phyloP scores from a whole-genome alignment of 768 basidiomycete genomes.

The Myochromella boudieri region DNA sequence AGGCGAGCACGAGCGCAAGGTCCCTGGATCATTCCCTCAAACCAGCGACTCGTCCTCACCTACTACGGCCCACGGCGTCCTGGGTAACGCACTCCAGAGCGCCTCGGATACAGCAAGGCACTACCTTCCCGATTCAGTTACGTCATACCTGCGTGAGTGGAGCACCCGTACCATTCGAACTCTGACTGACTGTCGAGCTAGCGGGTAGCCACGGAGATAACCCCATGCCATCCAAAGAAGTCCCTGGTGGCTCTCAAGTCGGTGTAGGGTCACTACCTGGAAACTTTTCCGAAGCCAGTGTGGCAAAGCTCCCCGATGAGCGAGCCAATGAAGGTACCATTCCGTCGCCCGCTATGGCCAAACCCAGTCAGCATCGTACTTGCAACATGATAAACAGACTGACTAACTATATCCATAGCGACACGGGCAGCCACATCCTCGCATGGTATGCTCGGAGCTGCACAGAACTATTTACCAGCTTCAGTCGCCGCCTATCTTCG shows the following conservation, averaged over 20 bases:
- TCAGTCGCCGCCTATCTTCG: slow-evolving; percentile 9
- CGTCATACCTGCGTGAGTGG: slow-evolving; percentile 5
- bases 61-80: background rate
- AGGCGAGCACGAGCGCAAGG: background rate
- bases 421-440: too few relatives aligned
- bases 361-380: too few relatives aligned
- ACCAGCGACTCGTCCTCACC: background rate
- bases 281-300: slow-evolving; percentile 35
- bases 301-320: slow-evolving; percentile 50
- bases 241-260: slow-evolving; percentile 19
- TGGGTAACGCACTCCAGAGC: slow-evolving; percentile 4
- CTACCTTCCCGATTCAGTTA: slow-evolving; percentile 11
- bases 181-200: background rate
- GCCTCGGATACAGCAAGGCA: slow-evolving; percentile 10
- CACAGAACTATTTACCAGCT: slow-evolving; percentile 5
- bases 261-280: slow-evolving; percentile 55
- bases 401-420: too few relatives aligned
- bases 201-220: background rate
- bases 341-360: background rate
- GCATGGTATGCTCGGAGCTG: background rate
- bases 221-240: slow-evolving; percentile 6
- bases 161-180: too few relatives aligned
- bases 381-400: too few relatives aligned
- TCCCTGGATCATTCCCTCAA: background rate
- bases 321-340: slow-evolving; percentile 18